Evolutionary conservation across 1,284 basidiomycete genomes (phyloP).

Genomic region (Ganoderma resinaceum): DNA sequence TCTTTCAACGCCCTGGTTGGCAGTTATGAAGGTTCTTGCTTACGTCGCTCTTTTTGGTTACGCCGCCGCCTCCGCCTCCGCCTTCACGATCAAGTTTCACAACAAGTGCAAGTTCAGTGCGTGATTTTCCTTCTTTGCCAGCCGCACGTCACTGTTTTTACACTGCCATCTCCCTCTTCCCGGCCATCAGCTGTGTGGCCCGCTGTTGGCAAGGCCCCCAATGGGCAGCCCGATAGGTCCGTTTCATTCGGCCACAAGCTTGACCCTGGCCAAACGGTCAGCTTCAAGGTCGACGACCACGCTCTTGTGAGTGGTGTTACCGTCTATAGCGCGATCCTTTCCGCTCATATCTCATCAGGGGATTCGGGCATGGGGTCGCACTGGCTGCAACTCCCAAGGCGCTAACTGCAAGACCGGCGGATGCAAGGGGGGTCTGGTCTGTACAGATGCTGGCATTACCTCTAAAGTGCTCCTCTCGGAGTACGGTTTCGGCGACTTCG

Average conservation of each 20-base stretch:
- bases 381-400: background rate
- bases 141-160: background rate
- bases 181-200: conserved; percentile 5
- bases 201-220: conserved; percentile 7
- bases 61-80: conserved; percentile 5
- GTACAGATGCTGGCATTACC: conserved; percentile 7
- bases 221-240: background rate
- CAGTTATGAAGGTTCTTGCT: conserved; percentile 1
- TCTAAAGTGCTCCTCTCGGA: conserved; percentile 4
- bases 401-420: conserved; percentile 5
- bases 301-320: background rate
- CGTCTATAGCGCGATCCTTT: background rate
- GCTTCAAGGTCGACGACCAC: conserved; percentile 2
- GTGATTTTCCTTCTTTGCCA: background rate
- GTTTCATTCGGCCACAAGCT: conserved; percentile 5
- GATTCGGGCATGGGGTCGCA: conserved; percentile 5
- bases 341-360: background rate
- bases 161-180: too few relatives aligned
- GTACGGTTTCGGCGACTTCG: conserved; percentile 4
- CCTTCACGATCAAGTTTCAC: conserved; percentile 7
- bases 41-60: conserved; percentile 4
- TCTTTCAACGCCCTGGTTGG: background rate
- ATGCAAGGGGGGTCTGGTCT: conserved; percentile 5
- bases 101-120: conserved; percentile 8
- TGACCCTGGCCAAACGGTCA: background rate